Percentiles rank a stretch among this genome's conserved stretches.
phyloP scores from a whole-genome alignment of 2,329 filamentous ascomycete species.

The Trichoderma simmonsii region DNA sequence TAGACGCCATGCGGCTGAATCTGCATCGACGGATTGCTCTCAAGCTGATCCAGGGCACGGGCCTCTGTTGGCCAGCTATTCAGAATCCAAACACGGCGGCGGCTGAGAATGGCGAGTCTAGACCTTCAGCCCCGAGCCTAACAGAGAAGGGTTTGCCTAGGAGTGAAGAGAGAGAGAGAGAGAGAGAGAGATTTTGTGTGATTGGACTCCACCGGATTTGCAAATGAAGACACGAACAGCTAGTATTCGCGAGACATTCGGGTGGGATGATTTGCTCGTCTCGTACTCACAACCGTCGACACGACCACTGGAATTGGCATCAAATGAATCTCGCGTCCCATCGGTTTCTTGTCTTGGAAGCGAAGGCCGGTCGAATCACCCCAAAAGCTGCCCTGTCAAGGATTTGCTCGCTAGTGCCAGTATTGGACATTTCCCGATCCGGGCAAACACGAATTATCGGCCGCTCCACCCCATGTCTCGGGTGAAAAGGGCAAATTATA shows the following conservation, averaged over 20 bases:
- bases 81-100: background rate
- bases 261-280: background rate
- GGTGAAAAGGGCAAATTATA: slow-evolving; percentile 19
- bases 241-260: background rate
- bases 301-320: background rate
- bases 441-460: slow-evolving; percentile 9
- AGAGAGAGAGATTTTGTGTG: background rate
- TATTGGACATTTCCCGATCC: slow-evolving; percentile 16
- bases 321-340: background rate
- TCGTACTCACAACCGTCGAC: background rate
- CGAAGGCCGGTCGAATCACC: background rate
- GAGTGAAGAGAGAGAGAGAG: background rate
- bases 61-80: background rate
- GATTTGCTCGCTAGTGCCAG: slow-evolving; percentile 9
- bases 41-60: background rate
- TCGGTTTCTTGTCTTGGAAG: background rate
- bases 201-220: background rate
- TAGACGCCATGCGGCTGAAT: slow-evolving; percentile 14
- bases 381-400: slow-evolving; percentile 6
- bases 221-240: background rate
- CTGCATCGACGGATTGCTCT: slow-evolving; percentile 1
- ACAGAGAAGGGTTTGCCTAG: background rate
- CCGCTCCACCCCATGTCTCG: slow-evolving; percentile 15
- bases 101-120: slow-evolving; percentile 10
- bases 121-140: slow-evolving; percentile 13